These are phyloP conservation scores for Aschersonia sp. DNA, from an alignment of 2,329 filamentous ascomycete species.

Conservation along the genomic window DNA sequence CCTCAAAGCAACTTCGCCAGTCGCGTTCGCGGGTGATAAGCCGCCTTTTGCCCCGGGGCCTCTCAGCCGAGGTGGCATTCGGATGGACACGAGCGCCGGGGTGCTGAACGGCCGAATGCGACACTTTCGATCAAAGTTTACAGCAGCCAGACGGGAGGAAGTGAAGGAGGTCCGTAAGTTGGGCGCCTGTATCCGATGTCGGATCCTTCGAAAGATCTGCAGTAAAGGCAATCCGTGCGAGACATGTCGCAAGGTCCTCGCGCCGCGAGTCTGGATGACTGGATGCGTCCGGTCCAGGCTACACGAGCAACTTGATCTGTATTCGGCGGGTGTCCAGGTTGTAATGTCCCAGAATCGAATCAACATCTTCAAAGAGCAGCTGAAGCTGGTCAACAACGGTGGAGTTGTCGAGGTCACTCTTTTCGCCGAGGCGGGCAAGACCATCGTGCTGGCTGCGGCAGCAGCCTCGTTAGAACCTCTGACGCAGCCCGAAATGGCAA, in stretches of 20 bases:
- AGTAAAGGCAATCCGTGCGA: constrained; percentile 49
- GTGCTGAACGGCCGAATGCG: constrained; percentile 31
- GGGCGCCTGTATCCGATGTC: constrained; percentile 51
- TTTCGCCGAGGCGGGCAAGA: constrained; percentile 36
- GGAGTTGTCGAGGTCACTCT: constrained; percentile 42
- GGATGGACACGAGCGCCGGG: constrained; percentile 33
- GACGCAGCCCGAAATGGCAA: constrained; percentile 18
- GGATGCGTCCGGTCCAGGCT: constrained; percentile 49
- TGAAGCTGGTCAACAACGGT: constrained; percentile 32
- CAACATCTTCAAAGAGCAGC: constrained; percentile 36
- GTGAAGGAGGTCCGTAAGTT: constrained; percentile 51
- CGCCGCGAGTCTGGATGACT: constrained; percentile 49
- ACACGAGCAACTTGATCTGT: constrained; percentile 46
- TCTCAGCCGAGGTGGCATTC: constrained; percentile 31
- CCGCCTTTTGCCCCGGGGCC: constrained; percentile 14
- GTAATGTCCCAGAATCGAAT: constrained; percentile 46
- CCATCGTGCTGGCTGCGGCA: constrained; percentile 22
- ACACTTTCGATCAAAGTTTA: constrained; percentile 43
- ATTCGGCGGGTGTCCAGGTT: constrained; percentile 48
- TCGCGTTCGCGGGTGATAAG: constrained; percentile 15
- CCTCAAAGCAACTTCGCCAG: constrained; percentile 20
- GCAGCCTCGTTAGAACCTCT: constrained; percentile 19
- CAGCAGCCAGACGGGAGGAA: constrained; percentile 43
- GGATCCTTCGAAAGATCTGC: constrained; percentile 52
- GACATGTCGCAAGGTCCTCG: constrained; percentile 48